Percentiles rank a stretch among this genome's conserved stretches.
These are phyloP conservation scores for Tolypocladium paradoxum DNA, from an alignment of 2,329 filamentous ascomycete species.

Conservation along the genomic window DNA sequence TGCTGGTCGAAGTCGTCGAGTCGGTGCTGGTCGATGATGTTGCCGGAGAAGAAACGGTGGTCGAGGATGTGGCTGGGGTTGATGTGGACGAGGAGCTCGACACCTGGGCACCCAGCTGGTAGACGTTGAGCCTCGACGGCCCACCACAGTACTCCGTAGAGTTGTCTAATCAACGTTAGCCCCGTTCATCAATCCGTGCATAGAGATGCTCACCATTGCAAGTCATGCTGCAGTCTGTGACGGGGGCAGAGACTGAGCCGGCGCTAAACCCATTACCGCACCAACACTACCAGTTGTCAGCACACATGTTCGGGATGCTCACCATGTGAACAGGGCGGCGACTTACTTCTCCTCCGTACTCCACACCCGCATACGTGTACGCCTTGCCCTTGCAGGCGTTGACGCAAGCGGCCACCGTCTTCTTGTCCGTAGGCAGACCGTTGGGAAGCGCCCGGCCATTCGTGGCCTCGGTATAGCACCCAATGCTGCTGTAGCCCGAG, in stretches of 20 bases:
- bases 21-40: slow-evolving; percentile 1
- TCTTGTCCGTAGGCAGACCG: slow-evolving; percentile 10
- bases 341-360: slow-evolving; percentile 27
- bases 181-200: neutral
- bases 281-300: slow-evolving; percentile 18
- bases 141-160: slow-evolving; percentile 26
- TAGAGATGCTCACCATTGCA: slow-evolving; percentile 17
- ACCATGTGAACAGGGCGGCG: too few species aligned
- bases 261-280: slow-evolving; percentile 19
- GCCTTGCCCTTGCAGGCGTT: slow-evolving; percentile 16
- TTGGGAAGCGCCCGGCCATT: slow-evolving; percentile 20
- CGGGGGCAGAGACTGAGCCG: slow-evolving; percentile 17
- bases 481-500: slow-evolving; percentile 22
- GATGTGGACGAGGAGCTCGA: neutral
- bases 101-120: slow-evolving; percentile 11
- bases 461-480: slow-evolving; percentile 26
- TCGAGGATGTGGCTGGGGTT: slow-evolving; percentile 3
- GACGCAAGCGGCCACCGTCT: slow-evolving; percentile 23
- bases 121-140: slow-evolving; percentile 22
- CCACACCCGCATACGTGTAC: slow-evolving; percentile 22
- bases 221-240: slow-evolving; percentile 21
- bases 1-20: slow-evolving; percentile 9
- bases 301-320: neutral
- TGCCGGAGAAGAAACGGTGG: neutral
- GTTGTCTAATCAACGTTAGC: slow-evolving; percentile 14